These are phyloP conservation scores for Aegilops umbellulata DNA, from an alignment of 176 grass and related monocot genomes.

Conservation along the genomic window DNA sequence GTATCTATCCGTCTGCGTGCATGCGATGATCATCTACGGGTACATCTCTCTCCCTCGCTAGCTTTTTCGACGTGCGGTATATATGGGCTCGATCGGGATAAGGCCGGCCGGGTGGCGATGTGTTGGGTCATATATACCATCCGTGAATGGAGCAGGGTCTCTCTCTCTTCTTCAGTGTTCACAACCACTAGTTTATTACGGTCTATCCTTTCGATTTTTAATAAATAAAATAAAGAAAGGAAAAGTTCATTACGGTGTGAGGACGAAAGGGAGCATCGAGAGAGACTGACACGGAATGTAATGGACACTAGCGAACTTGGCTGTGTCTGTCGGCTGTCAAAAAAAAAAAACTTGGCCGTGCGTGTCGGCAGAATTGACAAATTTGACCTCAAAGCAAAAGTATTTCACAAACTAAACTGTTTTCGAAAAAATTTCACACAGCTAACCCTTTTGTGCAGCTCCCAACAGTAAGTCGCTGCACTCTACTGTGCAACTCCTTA, in stretches of 20 bases:
- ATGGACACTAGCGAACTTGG: neutral
- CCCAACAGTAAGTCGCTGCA: too few species aligned
- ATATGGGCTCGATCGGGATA: constrained; percentile 21
- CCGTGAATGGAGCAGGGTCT: neutral
- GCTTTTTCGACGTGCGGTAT: constrained; percentile 25
- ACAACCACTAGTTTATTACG: neutral
- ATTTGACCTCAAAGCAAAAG: too few species aligned
- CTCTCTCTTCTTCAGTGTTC: too few species aligned
- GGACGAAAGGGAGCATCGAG: neutral
- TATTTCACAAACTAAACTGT: too few species aligned
- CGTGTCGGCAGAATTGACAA: too few species aligned
- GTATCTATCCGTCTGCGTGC: neutral
- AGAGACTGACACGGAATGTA: neutral
- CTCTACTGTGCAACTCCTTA: too few species aligned
- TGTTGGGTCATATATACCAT: neutral
- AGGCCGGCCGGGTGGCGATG: neutral
- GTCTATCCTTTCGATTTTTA: too few species aligned
- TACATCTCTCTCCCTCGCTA: neutral
- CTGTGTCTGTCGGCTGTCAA: neutral
- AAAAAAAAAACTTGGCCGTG: neutral
- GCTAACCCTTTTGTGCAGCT: too few species aligned
- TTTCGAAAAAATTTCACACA: too few species aligned
- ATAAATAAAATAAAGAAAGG: too few species aligned
- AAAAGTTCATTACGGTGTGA: neutral
- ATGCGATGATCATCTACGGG: neutral